Evolutionary conservation across 441 rosid species (phyloP).

Genomic region (Populus tomentosa): DNA sequence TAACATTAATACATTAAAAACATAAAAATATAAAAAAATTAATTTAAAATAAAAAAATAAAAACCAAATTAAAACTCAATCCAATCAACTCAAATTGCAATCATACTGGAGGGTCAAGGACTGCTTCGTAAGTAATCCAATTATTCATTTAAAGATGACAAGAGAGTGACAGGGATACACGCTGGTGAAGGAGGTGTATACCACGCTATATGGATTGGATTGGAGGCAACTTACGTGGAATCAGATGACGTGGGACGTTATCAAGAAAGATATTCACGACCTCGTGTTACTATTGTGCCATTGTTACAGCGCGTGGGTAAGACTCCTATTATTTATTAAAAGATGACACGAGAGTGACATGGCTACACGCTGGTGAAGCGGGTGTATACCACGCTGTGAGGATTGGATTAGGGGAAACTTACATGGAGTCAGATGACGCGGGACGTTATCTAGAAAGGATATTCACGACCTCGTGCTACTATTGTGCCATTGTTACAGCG

Average conservation of each 20-base stretch:
- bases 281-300: background rate
- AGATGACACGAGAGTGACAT: background rate
- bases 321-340: background rate
- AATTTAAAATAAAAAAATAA: too few species aligned
- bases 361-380: background rate
- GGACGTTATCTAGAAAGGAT: constrained; percentile 23
- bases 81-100: too few species aligned
- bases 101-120: background rate
- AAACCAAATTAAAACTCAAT: too few species aligned
- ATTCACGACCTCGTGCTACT: constrained; percentile 5
- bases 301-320: constrained; percentile 10
- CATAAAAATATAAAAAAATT: too few species aligned
- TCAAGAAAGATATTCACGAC: constrained; percentile 10
- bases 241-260: constrained; percentile 27
- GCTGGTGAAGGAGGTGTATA: background rate
- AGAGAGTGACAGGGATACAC: background rate
- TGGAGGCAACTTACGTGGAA: background rate
- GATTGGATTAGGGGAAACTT: background rate
- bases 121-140: background rate
- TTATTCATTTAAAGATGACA: background rate
- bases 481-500: background rate
- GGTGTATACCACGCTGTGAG: constrained; percentile 15
- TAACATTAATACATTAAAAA: too few species aligned
- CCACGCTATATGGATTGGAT: constrained; percentile 14
- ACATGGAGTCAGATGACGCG: constrained; percentile 20